These are phyloP conservation scores for Aureobasidium sp. DNA, from an alignment of 2,329 filamentous ascomycete genomes.

Conservation along the genomic window DNA sequence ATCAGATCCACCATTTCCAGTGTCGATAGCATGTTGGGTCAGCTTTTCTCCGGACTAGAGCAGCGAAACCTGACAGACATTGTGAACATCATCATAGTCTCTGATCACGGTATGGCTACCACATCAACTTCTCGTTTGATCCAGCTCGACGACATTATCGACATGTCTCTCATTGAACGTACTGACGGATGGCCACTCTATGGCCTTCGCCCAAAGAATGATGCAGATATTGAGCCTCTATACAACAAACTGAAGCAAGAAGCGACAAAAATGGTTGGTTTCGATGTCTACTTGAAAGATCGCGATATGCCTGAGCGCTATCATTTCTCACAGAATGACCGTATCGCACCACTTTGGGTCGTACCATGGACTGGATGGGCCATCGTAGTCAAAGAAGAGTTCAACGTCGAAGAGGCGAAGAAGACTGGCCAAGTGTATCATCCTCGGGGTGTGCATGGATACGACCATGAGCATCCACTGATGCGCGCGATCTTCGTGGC, in stretches of 20 bases:
- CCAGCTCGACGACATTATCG: constrained; percentile 83
- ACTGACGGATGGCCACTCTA: constrained; percentile 92
- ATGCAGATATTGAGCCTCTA: constrained; percentile 57
- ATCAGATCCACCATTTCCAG: constrained; percentile 67
- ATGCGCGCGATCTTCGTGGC: constrained; percentile 97
- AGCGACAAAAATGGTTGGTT: constrained; percentile 57
- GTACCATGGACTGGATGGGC: constrained; percentile 90
- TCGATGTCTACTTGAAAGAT: constrained; percentile 82
- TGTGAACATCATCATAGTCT: constrained; percentile 93
- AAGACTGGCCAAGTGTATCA: constrained; percentile 62
- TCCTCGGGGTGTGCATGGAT: constrained; percentile 83
- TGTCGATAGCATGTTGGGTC: constrained; percentile 77
- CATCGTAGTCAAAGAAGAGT: constrained; percentile 72
- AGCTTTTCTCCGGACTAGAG: constrained; percentile 68
- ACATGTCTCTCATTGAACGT: constrained; percentile 69
- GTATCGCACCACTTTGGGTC: constrained; percentile 93
- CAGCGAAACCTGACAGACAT: constrained; percentile 77
- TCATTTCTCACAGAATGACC: constrained; percentile 79
- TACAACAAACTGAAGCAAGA: constrained; percentile 53
- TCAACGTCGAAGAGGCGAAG: constrained; percentile 63
- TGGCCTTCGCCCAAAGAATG: constrained; percentile 72
- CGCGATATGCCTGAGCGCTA: constrained; percentile 86
- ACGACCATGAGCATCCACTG: constrained; percentile 87
- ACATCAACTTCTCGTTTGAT: constrained; percentile 74
- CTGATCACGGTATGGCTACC: constrained; percentile 96